Percentiles rank a stretch among this genome's conserved stretches.
Conservation (phyloP, 1,284 basidiomycete genomes). For the Amylostereum chailletii region DNA sequence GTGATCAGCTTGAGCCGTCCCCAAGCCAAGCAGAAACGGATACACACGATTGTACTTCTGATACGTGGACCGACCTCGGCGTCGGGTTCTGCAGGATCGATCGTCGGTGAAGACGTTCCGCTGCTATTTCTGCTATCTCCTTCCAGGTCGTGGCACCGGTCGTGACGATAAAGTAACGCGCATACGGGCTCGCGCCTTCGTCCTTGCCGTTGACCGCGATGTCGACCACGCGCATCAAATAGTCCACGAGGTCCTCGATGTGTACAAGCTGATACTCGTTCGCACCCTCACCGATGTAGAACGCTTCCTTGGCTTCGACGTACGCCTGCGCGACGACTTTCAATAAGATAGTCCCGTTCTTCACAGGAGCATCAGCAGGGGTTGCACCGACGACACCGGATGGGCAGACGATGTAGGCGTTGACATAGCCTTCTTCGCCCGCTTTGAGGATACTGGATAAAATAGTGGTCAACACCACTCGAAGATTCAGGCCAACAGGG, state of each 20-base stretch:
- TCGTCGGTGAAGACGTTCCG: not conserved
- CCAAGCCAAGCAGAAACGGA: no score
- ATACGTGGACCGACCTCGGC: not conserved
- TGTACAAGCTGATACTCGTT: no score
- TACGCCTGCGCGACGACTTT: not conserved
- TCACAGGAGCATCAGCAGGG: slow-evolving; percentile 11
- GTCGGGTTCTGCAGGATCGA: not conserved
- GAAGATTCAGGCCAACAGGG: no score
- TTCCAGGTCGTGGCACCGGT: not conserved
- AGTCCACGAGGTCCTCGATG: slow-evolving; percentile 12
- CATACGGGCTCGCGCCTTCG: not conserved
- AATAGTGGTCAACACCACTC: no score
- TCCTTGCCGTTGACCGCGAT: slow-evolving; percentile 6
- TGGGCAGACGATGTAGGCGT: slow-evolving; percentile 3
- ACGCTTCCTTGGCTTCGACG: not conserved
- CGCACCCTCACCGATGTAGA: slow-evolving; percentile 15
- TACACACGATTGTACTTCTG: no score
- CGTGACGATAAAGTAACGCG: slow-evolving; percentile 5
- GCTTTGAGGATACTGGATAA: slow-evolving; percentile 14
- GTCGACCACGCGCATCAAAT: slow-evolving; percentile 12
- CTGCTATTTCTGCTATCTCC: not conserved
- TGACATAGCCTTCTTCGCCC: slow-evolving; percentile 12
- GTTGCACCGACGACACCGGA: slow-evolving; percentile 12
- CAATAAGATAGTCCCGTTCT: slow-evolving; percentile 3
- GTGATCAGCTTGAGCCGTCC: no score